phyloP scores from a whole-genome alignment of 73 alveolate species.

The Effrenium voratum region DNA sequence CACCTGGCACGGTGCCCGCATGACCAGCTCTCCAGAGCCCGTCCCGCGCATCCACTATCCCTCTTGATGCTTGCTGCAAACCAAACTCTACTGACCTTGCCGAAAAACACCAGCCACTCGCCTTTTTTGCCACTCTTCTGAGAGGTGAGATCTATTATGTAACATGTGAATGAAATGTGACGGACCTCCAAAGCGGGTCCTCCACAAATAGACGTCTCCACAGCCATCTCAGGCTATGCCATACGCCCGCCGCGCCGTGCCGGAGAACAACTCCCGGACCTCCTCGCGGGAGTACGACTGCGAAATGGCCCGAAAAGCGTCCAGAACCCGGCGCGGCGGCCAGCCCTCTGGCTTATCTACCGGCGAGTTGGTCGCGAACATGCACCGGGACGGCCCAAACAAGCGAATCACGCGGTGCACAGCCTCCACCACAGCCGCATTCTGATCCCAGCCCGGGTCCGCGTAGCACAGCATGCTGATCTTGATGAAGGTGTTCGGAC shows the following conservation, averaged over 20 bases:
- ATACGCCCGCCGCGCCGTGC: slow-evolving; percentile 15
- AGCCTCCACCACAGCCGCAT: slow-evolving; percentile 31
- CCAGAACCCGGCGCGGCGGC: slow-evolving; percentile 12
- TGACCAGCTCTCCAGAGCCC: too few relatives aligned
- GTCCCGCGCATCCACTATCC: too few relatives aligned
- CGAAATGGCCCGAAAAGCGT: neutral
- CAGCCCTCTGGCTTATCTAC: slow-evolving; percentile 53
- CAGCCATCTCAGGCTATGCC: too few relatives aligned
- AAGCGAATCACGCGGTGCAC: slow-evolving; percentile 33
- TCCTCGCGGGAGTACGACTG: neutral
- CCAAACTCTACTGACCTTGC: too few relatives aligned
- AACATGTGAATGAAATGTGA: too few relatives aligned
- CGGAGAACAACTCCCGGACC: neutral
- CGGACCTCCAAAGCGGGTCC: too few relatives aligned
- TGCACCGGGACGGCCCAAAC: slow-evolving; percentile 39
- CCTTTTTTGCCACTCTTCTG: too few relatives aligned
- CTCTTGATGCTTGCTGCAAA: too few relatives aligned
- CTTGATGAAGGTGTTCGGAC: slow-evolving; percentile 66
- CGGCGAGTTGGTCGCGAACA: slow-evolving; percentile 86
- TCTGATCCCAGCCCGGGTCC: slow-evolving; percentile 49
- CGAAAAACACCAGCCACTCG: too few relatives aligned
- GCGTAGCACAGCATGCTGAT: slow-evolving; percentile 63
- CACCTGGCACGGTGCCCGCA: too few relatives aligned
- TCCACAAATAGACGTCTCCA: too few relatives aligned
- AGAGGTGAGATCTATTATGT: too few relatives aligned